A percentile compares a stretch with the other conserved stretches of the same genome.
These are phyloP conservation scores for Yamadazyma taylorii DNA, from an alignment of 1,139 yeast species.

Conservation along the genomic window DNA sequence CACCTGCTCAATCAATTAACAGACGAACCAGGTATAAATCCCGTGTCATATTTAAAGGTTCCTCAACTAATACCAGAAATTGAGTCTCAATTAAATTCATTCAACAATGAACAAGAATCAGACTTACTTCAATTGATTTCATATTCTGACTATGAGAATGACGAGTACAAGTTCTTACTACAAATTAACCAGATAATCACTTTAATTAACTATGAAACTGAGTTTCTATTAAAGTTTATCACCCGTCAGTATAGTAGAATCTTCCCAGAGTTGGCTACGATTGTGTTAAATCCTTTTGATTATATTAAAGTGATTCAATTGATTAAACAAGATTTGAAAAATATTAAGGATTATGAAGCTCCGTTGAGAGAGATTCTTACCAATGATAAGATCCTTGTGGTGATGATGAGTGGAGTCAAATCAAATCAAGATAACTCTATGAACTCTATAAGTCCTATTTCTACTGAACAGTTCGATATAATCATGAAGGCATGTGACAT, in stretches of 20 bases:
- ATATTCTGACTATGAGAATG: conserved; percentile 31
- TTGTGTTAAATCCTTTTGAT: conserved; percentile 64
- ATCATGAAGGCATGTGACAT: conserved; percentile 38
- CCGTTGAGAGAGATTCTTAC: conserved; percentile 44
- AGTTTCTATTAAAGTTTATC: conserved; percentile 49
- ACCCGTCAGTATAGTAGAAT: conserved; percentile 56
- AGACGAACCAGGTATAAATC: background rate
- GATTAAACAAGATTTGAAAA: conserved; percentile 51
- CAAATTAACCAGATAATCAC: conserved; percentile 57
- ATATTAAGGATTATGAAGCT: conserved; percentile 32
- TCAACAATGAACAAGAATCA: conserved; percentile 21
- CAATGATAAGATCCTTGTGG: conserved; percentile 67
- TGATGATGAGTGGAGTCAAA: conserved; percentile 68
- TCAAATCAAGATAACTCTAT: too few species aligned
- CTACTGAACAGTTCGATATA: too few species aligned
- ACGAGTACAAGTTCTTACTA: conserved; percentile 51
- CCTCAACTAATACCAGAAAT: conserved; percentile 12
- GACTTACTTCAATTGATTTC: conserved; percentile 39
- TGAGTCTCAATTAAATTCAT: conserved; percentile 22
- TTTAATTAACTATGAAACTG: conserved; percentile 58
- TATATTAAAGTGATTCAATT: conserved; percentile 56
- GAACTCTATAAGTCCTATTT: too few species aligned
- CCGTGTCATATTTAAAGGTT: background rate
- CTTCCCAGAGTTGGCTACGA: conserved; percentile 69
- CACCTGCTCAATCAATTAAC: background rate